These are phyloP conservation scores for Vigna angularis DNA, from an alignment of 306 rosid genomes.

Conservation along the genomic window DNA sequence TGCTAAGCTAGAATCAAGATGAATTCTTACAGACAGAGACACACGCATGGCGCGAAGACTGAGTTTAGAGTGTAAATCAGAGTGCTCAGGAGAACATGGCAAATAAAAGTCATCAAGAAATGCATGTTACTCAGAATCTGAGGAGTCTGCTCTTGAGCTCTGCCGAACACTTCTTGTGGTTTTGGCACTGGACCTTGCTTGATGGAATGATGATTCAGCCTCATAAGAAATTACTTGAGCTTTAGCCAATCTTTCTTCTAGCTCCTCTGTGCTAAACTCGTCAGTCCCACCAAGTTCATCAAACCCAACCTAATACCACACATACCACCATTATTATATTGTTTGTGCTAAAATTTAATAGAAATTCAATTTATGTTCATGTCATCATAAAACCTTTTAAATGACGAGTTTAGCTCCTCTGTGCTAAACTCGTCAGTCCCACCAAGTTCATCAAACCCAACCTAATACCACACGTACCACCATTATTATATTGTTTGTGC, in stretches of 20 bases:
- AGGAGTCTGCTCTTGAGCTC: conserved; percentile 71
- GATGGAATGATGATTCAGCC: conserved; percentile 76
- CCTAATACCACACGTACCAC: conserved; percentile 54
- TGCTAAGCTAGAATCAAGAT: conserved; percentile 24
- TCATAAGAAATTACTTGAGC: conserved; percentile 80
- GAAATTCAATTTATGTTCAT: neutral
- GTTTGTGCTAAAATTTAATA: conserved; percentile 6
- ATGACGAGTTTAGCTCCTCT: conserved; percentile 78
- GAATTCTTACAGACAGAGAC: conserved; percentile 10
- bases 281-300: conserved; percentile 97
- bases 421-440: conserved; percentile 94
- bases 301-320: conserved; percentile 79
- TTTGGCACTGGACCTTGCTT: conserved; percentile 59
- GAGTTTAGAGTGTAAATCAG: conserved; percentile 9
- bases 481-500: conserved; percentile 30
- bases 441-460: conserved; percentile 97
- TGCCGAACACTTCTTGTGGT: conserved; percentile 74
- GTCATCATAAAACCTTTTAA: no score
- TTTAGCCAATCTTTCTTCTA: conserved; percentile 91
- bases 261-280: conserved; percentile 86
- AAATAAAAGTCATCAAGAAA: conserved; percentile 38
- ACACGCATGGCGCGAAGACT: conserved; percentile 15
- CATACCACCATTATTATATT: conserved; percentile 28
- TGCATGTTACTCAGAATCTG: conserved; percentile 74
- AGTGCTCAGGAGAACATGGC: conserved; percentile 18